Evolutionary conservation across 306 rosid genomes (phyloP).

Genomic region (Dryas drummondii): DNA sequence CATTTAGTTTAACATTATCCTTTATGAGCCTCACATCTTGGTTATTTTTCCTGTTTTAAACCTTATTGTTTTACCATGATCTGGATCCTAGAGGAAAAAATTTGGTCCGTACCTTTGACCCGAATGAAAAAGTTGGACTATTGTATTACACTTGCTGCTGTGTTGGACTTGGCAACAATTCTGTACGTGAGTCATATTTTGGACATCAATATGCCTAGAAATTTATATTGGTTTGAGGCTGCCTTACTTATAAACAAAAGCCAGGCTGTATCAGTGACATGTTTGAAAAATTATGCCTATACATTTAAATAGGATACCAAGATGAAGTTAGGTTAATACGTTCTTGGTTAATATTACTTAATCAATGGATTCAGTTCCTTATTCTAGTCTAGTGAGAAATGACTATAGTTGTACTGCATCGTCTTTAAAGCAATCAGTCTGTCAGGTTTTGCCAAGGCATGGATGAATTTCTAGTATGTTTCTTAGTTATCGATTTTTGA

Average conservation of each 20-base stretch:
- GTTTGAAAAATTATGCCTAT: neutral
- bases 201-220: neutral
- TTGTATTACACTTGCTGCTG: neutral
- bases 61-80: neutral
- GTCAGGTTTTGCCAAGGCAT: neutral
- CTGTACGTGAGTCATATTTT: neutral
- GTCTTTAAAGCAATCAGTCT: neutral
- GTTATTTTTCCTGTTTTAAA: neutral
- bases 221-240: neutral
- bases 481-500: neutral
- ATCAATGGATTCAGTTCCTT: neutral
- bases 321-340: neutral
- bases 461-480: neutral
- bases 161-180: neutral
- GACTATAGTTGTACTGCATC: neutral
- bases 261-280: neutral
- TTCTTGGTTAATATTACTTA: neutral
- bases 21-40: neutral
- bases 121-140: neutral
- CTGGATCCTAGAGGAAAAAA: neutral
- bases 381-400: neutral
- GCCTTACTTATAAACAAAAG: neutral
- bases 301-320: neutral
- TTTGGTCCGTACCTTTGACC: neutral
- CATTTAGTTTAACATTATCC: conserved; percentile 3